Evolutionary conservation across 1,284 basidiomycete genomes (phyloP).

Genomic region (Termitomyces sp.): DNA sequence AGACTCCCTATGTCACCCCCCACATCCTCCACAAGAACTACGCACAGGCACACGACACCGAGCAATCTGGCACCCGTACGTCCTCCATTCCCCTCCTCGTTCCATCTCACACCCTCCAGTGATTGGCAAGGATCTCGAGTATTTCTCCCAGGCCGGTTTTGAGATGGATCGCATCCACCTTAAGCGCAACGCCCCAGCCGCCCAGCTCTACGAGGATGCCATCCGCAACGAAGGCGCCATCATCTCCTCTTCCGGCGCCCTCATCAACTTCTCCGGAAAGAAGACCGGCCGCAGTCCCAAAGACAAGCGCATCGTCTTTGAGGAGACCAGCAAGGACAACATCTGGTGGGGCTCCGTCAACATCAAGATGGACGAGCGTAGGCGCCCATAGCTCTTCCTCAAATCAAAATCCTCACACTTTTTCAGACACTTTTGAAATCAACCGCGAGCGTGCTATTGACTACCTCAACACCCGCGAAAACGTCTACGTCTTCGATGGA

Average conservation of each 20-base stretch:
- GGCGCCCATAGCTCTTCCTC: slow-evolving; percentile 27
- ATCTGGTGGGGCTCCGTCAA: slow-evolving; percentile 99
- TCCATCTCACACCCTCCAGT: slow-evolving; percentile 37
- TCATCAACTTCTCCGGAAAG: slow-evolving; percentile 99
- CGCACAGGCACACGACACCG: slow-evolving; percentile 65
- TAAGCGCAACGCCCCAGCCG: slow-evolving; percentile 94
- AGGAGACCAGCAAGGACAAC: slow-evolving; percentile 95
- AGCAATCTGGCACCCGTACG: slow-evolving; percentile 56
- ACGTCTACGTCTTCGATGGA: slow-evolving; percentile 99
- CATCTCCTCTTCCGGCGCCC: slow-evolving; percentile 91
- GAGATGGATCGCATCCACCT: slow-evolving; percentile 90
- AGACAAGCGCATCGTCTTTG: slow-evolving; percentile 99
- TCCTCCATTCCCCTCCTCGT: slow-evolving; percentile 13
- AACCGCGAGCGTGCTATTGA: slow-evolving; percentile 99
- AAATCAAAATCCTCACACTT: neutral
- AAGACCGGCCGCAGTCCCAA: slow-evolving; percentile 98
- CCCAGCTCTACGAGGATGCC: slow-evolving; percentile 97
- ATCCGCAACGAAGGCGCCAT: slow-evolving; percentile 97
- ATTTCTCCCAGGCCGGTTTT: slow-evolving; percentile 99
- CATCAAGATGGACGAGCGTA: slow-evolving; percentile 98
- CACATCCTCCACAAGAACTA: slow-evolving; percentile 82
- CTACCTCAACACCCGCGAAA: slow-evolving; percentile 97
- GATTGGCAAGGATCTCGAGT: slow-evolving; percentile 89
- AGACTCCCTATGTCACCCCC: slow-evolving; percentile 78
- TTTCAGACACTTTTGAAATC: slow-evolving; percentile 95